These are phyloP conservation scores for Aspergillus sclerotiicarbonarius DNA, from an alignment of 495 filamentous ascomycete genomes.

Conservation along the genomic window DNA sequence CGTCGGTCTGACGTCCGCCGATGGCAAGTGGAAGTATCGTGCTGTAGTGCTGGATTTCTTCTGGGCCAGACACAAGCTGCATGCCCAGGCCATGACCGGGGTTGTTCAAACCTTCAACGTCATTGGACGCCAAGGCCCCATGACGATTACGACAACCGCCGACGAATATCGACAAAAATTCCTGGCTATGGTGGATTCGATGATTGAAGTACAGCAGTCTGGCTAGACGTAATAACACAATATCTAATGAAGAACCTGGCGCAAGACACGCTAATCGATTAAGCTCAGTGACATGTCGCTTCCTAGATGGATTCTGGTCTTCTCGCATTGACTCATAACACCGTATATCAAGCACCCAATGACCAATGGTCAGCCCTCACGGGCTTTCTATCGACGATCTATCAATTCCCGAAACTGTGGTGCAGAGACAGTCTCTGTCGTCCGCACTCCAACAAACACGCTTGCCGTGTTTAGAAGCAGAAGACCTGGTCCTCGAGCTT, in stretches of 20 bases:
- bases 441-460: not conserved
- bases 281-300: not conserved
- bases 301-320: not conserved
- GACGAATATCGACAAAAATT: slow-evolving; percentile 66
- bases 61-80: slow-evolving; percentile 66
- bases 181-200: slow-evolving; percentile 55
- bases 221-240: not conserved
- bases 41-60: slow-evolving; percentile 67
- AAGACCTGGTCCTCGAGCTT: slow-evolving; percentile 98
- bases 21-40: slow-evolving; percentile 63
- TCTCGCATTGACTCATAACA: slow-evolving; percentile 4
- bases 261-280: not conserved
- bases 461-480: slow-evolving; percentile 69
- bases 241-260: not conserved
- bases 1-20: slow-evolving; percentile 52
- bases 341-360: slow-evolving; percentile 2
- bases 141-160: slow-evolving; percentile 68
- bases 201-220: slow-evolving; percentile 49
- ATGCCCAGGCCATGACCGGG: slow-evolving; percentile 59
- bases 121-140: slow-evolving; percentile 55
- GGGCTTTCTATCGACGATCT: slow-evolving; percentile 2
- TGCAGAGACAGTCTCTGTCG: not conserved
- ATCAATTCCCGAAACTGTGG: not conserved
- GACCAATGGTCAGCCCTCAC: not conserved
- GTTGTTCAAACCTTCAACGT: slow-evolving; percentile 61